Evolutionary conservation across 345 rosid species (phyloP).

Genomic region (Bretschneidera sinensis): DNA sequence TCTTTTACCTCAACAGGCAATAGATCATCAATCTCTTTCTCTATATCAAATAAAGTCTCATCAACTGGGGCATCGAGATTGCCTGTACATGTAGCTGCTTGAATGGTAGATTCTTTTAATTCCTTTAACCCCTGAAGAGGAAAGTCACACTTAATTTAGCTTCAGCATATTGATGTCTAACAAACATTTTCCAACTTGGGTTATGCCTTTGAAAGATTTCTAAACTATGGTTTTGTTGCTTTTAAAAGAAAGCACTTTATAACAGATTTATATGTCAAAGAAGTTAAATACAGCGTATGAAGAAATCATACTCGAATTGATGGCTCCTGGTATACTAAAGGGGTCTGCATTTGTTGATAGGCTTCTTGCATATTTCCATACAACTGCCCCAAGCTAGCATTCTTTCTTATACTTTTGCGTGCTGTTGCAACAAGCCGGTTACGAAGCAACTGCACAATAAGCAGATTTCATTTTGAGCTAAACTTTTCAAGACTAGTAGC

Average conservation of each 20-base stretch:
- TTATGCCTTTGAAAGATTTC: too few species aligned
- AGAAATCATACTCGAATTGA: slow-evolving; percentile 24
- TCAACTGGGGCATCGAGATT: slow-evolving; percentile 63
- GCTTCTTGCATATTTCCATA: slow-evolving; percentile 79
- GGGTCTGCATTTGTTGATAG: slow-evolving; percentile 88
- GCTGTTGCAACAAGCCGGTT: slow-evolving; percentile 73
- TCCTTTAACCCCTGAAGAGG: slow-evolving; percentile 55
- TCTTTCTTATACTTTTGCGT: slow-evolving; percentile 53
- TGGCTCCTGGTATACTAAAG: slow-evolving; percentile 60
- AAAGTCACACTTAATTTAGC: not conserved
- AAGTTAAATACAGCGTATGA: too few species aligned
- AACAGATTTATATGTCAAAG: not conserved
- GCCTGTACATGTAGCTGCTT: slow-evolving; percentile 59
- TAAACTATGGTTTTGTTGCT: too few species aligned
- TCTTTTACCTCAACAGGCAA: slow-evolving; percentile 82
- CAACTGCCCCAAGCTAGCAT: slow-evolving; percentile 76
- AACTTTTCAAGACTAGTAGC: not conserved
- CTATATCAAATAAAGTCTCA: slow-evolving; percentile 62
- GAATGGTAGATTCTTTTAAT: slow-evolving; percentile 70
- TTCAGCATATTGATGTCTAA: too few species aligned
- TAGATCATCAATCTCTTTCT: slow-evolving; percentile 78
- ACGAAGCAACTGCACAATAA: slow-evolving; percentile 58
- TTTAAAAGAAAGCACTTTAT: not conserved
- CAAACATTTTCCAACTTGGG: too few species aligned
- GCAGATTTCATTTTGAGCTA: not conserved